Evolutionary conservation across 2,329 filamentous ascomycete genomes (phyloP), one percentile per base, ranked within the genome.

Genomic region (Aspergillus persii): DNA sequence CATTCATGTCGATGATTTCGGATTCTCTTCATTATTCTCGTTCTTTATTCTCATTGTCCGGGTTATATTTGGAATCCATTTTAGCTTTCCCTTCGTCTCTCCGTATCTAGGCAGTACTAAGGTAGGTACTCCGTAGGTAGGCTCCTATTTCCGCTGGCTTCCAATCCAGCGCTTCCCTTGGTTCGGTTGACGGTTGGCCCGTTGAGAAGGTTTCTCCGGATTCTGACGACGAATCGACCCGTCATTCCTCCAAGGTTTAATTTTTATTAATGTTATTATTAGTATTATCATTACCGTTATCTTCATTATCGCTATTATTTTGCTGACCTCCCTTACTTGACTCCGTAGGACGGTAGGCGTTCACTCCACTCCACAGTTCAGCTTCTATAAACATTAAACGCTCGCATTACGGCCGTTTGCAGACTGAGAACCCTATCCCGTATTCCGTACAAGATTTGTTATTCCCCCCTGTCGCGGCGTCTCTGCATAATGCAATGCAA

Each of bases 401-500:
- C 12, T 15, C 36, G 15, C 15, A 41, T 41, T 41, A 15, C n/a
- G 36, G n/a, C 5, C 12, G 12, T 12, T 12, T 15, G 36, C 36
- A 41, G 15, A 3, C 36, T 15, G 15, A 15, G 36, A 41, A 41
- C 7, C 8, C 8, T 53, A 30, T 9, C 18, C 11, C 8, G 8
- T 26, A 9, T 26, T 44, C 31, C 8, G n/a, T 29, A 23, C 18
- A 23, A 23, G 18, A 23, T 23, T 18, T 15, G 26, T 33, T 2
- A 30, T 47, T 12, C 30, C 29, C n/a, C 46, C 39, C 49, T 33
- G 49, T 30, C 49, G 9, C 15, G 27, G 27, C 30, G 29, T 39
- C 31, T 41, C 44, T 55, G 46, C 31, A 39, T 56, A 56, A 54
- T 53, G 49, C 57, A 48, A 59, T 56, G 57, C 53, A 59, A 59